Base-by-base conservation (phyloP, 176 grass and related monocot species). In the Calamus simplicifolius region DNA sequence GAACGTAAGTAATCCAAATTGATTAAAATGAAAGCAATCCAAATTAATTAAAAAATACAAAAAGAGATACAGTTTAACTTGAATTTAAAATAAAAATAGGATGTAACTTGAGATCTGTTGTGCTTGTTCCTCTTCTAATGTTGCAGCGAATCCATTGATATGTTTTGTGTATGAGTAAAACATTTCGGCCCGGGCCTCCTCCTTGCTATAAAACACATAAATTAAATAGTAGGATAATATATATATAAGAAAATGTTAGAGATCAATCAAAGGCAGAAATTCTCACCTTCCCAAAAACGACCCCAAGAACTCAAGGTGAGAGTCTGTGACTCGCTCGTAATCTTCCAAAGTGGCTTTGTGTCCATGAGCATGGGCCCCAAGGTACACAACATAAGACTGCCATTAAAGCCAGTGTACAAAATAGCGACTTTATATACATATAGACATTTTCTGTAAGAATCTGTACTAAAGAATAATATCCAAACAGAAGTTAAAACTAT, bases 321-420 rank as follows among this genome's bases (percentile, higher is more conserved):
- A 86, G 49, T 71, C 52, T 18, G 79, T 78, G 1, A 72, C 77
- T 4, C 57, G 71, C 48, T 73, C 62, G 16, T 69, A 73, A 16
- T 89, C 59, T 61, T 78, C 56, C 1, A 18, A 0, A 5, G 82
- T 64, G 7, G 70, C 69, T 15, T 86, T 50, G 0, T 1, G 68
- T 0, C 71, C 80, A 19, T 85, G 70, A 14, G 29, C 13, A 52
- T 89, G 90, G 2, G 71, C 67, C 52, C 90, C 90, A 2, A 95
- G 85, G 21, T 95, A 95, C 43, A 95, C 90, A 48, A 95, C 70
- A 62, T 95, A 95, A 4, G 85, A 60, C 89, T 95, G 69, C 12
- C 54, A 19, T 79, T 79, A 43, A 43, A 43, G 27, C 35, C 35
- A 1, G 12, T 2, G 3, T 43, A 43, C 35, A 43, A 43, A 43